A percentile compares a stretch with the other conserved stretches of the same genome.
Conservation (phyloP, 2,329 filamentous ascomycete genomes). For the Aspergillus puulaauensis region DNA sequence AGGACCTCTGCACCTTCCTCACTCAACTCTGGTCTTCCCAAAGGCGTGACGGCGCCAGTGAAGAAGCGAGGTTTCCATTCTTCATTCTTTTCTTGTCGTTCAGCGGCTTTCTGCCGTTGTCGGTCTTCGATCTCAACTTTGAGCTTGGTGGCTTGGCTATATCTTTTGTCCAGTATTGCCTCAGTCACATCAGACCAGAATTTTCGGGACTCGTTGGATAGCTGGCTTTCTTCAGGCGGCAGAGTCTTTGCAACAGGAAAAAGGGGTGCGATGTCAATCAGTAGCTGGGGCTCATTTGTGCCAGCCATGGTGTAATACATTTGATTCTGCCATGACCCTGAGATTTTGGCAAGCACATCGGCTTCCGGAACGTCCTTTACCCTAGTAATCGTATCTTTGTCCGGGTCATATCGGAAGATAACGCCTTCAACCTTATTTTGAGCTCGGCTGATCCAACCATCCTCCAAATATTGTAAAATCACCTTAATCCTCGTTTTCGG, state of each 20-base stretch:
- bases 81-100: constrained; percentile 68
- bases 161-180: constrained; percentile 82
- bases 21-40: constrained; percentile 63
- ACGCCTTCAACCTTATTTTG: constrained; percentile 91
- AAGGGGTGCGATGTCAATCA: constrained; percentile 87
- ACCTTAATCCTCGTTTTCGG: constrained; percentile 87
- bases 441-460: constrained; percentile 88
- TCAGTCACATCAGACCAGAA: constrained; percentile 88
- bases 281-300: constrained; percentile 59
- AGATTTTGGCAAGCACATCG: constrained; percentile 78
- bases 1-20: constrained; percentile 61
- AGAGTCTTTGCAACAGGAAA: constrained; percentile 74
- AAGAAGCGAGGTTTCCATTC: constrained; percentile 91
- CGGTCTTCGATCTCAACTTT: constrained; percentile 91
- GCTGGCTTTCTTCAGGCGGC: constrained; percentile 74
- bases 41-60: constrained; percentile 57
- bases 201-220: constrained; percentile 83
- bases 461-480: constrained; percentile 89
- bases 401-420: constrained; percentile 84
- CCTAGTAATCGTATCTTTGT: constrained; percentile 75
- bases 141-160: constrained; percentile 74
- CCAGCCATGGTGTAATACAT: constrained; percentile 58
- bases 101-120: constrained; percentile 80
- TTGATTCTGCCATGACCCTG: constrained; percentile 80
- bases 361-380: constrained; percentile 85